Evolutionary conservation across 1,284 basidiomycete species (phyloP).

Genomic region (Neonothopanus nambi): DNA sequence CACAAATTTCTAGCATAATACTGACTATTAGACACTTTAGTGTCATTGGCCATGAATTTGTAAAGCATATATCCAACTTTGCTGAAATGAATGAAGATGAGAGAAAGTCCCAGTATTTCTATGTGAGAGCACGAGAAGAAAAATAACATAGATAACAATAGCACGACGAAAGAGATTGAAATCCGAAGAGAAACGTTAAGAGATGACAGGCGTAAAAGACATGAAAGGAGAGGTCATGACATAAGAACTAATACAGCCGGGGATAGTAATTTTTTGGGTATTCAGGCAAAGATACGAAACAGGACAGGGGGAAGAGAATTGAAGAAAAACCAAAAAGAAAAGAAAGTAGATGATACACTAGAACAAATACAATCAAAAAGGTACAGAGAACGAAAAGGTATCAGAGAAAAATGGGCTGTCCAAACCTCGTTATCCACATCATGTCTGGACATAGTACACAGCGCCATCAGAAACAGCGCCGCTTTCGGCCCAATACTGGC

Average conservation of each 20-base stretch:
- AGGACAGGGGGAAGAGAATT: background rate
- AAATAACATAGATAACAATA: background rate
- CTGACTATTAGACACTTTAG: too few relatives aligned
- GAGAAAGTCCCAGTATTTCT: too few relatives aligned
- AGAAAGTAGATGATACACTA: background rate
- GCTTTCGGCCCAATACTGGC: constrained; percentile 1
- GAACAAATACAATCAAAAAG: background rate
- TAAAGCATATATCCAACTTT: too few relatives aligned
- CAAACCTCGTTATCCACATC: too few relatives aligned
- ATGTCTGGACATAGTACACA: background rate
- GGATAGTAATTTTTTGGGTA: background rate
- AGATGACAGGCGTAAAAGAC: background rate
- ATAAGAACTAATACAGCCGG: background rate
- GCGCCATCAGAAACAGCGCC: background rate
- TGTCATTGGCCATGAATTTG: too few relatives aligned
- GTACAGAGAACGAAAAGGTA: background rate
- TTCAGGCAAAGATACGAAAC: background rate
- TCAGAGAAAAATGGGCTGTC: too few relatives aligned
- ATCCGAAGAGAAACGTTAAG: background rate
- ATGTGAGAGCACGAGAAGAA: too few relatives aligned
- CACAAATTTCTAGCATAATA: too few relatives aligned
- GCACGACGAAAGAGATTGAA: background rate
- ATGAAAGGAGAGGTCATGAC: background rate
- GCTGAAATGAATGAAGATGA: too few relatives aligned
- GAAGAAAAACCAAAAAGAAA: background rate